phyloP scores from a whole-genome alignment of 495 filamentous ascomycete species.

The Lindgomyces ingoldianus region DNA sequence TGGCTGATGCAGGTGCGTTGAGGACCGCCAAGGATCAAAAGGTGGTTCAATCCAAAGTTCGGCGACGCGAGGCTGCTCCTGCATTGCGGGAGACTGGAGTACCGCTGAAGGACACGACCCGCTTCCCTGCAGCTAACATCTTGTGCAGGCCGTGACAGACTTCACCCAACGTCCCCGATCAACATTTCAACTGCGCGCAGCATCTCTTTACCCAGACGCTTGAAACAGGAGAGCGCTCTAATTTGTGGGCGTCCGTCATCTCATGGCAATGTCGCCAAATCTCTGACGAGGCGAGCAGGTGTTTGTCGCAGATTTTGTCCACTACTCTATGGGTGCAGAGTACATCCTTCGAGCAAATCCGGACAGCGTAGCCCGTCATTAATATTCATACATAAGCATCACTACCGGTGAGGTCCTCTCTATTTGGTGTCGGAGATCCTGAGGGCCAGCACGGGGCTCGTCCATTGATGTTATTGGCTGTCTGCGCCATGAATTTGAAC shows the following conservation, averaged over 20 bases:
- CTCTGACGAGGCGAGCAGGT: constrained; percentile 1
- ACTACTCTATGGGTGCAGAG: too few relatives aligned
- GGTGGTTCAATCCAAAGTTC: too few relatives aligned
- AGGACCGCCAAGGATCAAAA: background rate
- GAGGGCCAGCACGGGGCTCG: background rate
- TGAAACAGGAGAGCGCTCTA: constrained; percentile 9
- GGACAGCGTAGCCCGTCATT: too few relatives aligned
- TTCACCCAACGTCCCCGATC: background rate
- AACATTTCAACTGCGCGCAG: too few relatives aligned
- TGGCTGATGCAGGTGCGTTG: too few relatives aligned
- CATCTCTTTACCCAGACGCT: too few relatives aligned
- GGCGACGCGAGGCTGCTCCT: too few relatives aligned
- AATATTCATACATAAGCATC: too few relatives aligned
- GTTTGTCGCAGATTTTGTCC: constrained; percentile 4
- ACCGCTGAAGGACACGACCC: background rate
- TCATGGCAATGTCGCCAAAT: constrained; percentile 3
- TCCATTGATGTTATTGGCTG: background rate
- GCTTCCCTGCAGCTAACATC: constrained; percentile 8
- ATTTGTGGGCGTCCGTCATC: constrained; percentile 1
- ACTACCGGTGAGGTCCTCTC: too few relatives aligned
- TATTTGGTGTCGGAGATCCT: too few relatives aligned
- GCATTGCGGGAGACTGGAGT: background rate
- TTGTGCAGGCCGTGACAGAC: background rate
- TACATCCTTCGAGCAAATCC: too few relatives aligned
- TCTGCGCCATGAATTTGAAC: background rate